Evolutionary conservation across 345 rosid genomes (phyloP), one percentile per base, ranked within the genome.

Genomic region (Conringia planisiliqua): DNA sequence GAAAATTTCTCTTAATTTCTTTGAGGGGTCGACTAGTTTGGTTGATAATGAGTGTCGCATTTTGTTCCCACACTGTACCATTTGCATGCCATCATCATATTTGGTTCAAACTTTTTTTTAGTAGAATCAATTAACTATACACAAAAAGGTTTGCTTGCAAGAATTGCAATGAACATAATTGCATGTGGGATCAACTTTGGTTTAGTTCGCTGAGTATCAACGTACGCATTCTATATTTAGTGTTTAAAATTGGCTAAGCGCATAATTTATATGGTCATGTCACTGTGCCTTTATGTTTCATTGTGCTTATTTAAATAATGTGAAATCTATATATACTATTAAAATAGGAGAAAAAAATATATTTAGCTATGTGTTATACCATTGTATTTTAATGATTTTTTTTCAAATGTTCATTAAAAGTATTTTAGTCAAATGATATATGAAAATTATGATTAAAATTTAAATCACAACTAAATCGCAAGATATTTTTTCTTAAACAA

Each of bases 1-100:
- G 6, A 5, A 30, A 4, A 3, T 72, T 2, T 55, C 6, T 46
- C 35, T 33, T 38, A 22, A 51, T 10, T 47, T 44, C 4, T 44
- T 74, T 35, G 48, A 13, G 57, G 67, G 68, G 68, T 68, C 63
- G 62, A 75, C 20, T 39, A 57, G 70, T 73, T 81, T 79, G 84
- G 81, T 76, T 66, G 68, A 69, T 70, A 81, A 79, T 78, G 70
- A 79, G 75, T 61, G 73, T 27, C 58, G 74, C 80, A 68, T 75
- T 78, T 74, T 62, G 79, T 76, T 76, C 79, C 63, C 74, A 75
- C 74, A 68, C 79, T 68, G 79, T 68, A 68, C 79, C 69, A 75
- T 68, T 68, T 75, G 79, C 74, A 68, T 75, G 74, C 79, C 74
- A 75, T 68, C 79, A 68, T 68, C 61, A 74, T 74, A 68, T 74